Conservation (phyloP, 2,329 filamentous ascomycete genomes). For the Epichloe typhina region DNA sequence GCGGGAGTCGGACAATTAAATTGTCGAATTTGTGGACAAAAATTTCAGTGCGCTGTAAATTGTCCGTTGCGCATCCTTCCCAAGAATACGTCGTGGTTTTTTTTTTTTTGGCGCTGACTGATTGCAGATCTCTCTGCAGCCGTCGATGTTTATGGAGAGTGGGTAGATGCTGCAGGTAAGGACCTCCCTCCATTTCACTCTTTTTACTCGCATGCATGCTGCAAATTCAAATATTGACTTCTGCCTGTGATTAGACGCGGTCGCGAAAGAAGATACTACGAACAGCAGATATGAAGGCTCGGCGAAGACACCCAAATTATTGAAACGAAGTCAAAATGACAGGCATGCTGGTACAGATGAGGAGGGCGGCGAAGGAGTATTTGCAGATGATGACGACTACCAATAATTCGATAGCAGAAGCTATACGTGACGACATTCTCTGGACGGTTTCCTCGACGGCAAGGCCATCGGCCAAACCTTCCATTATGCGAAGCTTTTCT, state of each 20-base stretch:
- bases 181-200: background rate
- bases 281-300: conserved; percentile 17
- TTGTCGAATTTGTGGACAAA: conserved; percentile 89
- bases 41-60: conserved; percentile 85
- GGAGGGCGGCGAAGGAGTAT: conserved; percentile 40
- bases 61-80: conserved; percentile 40
- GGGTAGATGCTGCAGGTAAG: conserved; percentile 74
- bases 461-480: background rate
- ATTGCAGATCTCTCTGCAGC: conserved; percentile 67
- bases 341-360: conserved; percentile 29
- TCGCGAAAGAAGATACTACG: conserved; percentile 32
- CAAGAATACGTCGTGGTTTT: background rate
- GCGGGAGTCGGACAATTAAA: conserved; percentile 69
- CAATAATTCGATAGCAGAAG: conserved; percentile 18
- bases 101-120: conserved; percentile 4
- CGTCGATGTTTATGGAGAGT: conserved; percentile 94
- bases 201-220: background rate
- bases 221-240: background rate
- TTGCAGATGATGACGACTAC: conserved; percentile 43
- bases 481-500: background rate
- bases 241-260: conserved; percentile 26
- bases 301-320: conserved; percentile 10
- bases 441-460: background rate
- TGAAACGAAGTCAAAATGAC: conserved; percentile 1
- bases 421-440: background rate